A percentile compares a stretch with the other conserved stretches of the same genome.
These are phyloP conservation scores for Cephalotrichum gorgonifer DNA, from an alignment of 2,329 filamentous ascomycete species.

Conservation along the genomic window DNA sequence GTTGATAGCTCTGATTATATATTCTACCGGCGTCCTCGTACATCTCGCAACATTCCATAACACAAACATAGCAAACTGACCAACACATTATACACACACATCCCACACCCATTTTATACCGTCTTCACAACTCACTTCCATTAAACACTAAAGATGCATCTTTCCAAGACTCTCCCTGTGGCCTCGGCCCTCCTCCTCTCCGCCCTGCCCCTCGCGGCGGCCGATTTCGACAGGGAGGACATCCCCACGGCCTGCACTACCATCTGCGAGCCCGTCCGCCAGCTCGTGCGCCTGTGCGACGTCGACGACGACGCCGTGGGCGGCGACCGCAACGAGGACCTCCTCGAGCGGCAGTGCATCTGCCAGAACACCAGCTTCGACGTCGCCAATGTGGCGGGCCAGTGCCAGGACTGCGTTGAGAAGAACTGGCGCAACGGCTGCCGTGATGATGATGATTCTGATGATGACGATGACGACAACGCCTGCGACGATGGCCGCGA, in stretches of 20 bases:
- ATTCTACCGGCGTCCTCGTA: not conserved
- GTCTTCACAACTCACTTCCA: not conserved
- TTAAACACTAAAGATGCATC: not conserved
- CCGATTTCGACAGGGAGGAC: slow-evolving; percentile 11
- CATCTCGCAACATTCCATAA: not conserved
- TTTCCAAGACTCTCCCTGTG: slow-evolving; percentile 6
- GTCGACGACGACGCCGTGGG: slow-evolving; percentile 11
- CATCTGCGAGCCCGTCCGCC: slow-evolving; percentile 10
- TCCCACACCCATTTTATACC: not conserved
- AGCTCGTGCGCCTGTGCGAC: slow-evolving; percentile 9
- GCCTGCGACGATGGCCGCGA: slow-evolving; percentile 8
- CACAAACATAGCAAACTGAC: not conserved
- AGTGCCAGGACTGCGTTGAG: slow-evolving; percentile 27
- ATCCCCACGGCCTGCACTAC: slow-evolving; percentile 10
- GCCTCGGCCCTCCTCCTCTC: not conserved
- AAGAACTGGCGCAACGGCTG: not conserved
- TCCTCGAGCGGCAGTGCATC: slow-evolving; percentile 22
- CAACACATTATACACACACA: not conserved
- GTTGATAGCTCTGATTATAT: not conserved
- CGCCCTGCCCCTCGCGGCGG: slow-evolving; percentile 7
- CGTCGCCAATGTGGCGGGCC: slow-evolving; percentile 22
- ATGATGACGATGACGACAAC: not conserved
- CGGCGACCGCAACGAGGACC: slow-evolving; percentile 8
- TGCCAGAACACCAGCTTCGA: slow-evolving; percentile 28
- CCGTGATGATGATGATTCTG: not conserved